A percentile compares a stretch with the other conserved stretches of the same genome.
Evolutionary conservation across 2,329 filamentous ascomycete genomes (phyloP).

Genomic region (Botryotinia calthae): DNA sequence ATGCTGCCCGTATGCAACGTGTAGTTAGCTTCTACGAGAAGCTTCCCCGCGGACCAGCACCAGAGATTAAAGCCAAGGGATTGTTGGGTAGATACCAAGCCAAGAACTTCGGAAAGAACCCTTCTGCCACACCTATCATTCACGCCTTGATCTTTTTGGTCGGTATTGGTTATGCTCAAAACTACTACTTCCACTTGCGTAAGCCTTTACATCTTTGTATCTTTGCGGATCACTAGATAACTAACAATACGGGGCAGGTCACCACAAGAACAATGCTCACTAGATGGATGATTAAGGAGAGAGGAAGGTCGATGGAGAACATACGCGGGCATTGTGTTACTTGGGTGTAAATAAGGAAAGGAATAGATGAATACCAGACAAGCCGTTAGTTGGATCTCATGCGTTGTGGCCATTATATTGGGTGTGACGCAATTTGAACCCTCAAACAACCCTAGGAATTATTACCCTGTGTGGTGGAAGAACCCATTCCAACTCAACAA

Average conservation of each 20-base stretch:
- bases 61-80: conserved; percentile 77
- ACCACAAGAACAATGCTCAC: conserved; percentile 99
- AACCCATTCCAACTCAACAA: not conserved
- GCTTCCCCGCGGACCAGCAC: conserved; percentile 88
- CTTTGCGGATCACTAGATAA: not conserved
- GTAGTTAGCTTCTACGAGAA: conserved; percentile 99
- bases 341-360: conserved; percentile 36
- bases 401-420: not conserved
- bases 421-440: conserved; percentile 8
- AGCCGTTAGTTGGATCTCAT: conserved; percentile 6
- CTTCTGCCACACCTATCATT: conserved; percentile 79
- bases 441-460: not conserved
- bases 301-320: conserved; percentile 3
- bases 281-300: conserved; percentile 49
- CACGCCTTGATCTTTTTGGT: conserved; percentile 80
- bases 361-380: conserved; percentile 27
- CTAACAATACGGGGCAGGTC: conserved; percentile 57
- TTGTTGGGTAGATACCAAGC: conserved; percentile 85
- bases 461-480: not conserved
- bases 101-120: conserved; percentile 93
- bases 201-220: conserved; percentile 45
- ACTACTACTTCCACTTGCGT: conserved; percentile 99
- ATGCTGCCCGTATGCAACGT: conserved; percentile 96
- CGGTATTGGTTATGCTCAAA: conserved; percentile 86
- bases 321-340: conserved; percentile 14